Conservation (phyloP, 148 eudicot species). For the Chenopodium album region DNA sequence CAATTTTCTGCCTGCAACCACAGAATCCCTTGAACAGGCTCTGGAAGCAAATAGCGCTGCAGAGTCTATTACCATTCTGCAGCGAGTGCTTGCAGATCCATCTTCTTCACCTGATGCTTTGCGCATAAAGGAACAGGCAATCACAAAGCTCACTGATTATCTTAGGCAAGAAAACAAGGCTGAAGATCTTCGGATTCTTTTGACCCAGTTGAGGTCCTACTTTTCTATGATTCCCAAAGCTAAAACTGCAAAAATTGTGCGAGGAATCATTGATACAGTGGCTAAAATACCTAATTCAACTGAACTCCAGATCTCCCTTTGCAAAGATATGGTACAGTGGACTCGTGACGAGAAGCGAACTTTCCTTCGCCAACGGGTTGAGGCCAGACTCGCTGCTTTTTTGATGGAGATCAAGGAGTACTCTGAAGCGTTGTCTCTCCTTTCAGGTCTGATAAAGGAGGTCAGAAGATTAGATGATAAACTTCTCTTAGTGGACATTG, state of each 20-base stretch:
- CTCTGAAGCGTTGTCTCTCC: slow-evolving; percentile 45
- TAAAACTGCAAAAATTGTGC: slow-evolving; percentile 52
- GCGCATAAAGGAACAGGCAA: slow-evolving; percentile 46
- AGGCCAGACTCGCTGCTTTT: slow-evolving; percentile 45
- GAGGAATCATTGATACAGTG: slow-evolving; percentile 48
- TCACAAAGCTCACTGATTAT: slow-evolving; percentile 42
- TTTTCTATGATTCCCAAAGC: slow-evolving; percentile 47
- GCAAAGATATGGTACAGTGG: slow-evolving; percentile 55
- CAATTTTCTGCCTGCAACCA: slow-evolving; percentile 37
- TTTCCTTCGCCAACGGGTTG: slow-evolving; percentile 47
- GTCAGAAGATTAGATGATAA: slow-evolving; percentile 52
- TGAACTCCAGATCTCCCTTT: slow-evolving; percentile 48
- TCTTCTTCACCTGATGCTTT: slow-evolving; percentile 44
- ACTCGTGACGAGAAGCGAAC: slow-evolving; percentile 46
- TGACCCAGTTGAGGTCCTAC: slow-evolving; percentile 42
- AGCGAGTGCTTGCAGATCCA: slow-evolving; percentile 42
- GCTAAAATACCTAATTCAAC: slow-evolving; percentile 47
- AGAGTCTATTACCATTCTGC: slow-evolving; percentile 44
- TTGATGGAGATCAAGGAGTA: slow-evolving; percentile 48
- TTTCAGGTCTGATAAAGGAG: slow-evolving; percentile 46
- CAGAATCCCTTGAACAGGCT: slow-evolving; percentile 45
- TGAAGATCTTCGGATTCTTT: slow-evolving; percentile 42
- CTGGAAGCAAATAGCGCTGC: slow-evolving; percentile 40
- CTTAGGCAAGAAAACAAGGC: slow-evolving; percentile 43
- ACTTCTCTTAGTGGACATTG: slow-evolving; percentile 51